Conservation (phyloP, 2,329 filamentous ascomycete genomes). For the Coleophoma crateriformis region DNA sequence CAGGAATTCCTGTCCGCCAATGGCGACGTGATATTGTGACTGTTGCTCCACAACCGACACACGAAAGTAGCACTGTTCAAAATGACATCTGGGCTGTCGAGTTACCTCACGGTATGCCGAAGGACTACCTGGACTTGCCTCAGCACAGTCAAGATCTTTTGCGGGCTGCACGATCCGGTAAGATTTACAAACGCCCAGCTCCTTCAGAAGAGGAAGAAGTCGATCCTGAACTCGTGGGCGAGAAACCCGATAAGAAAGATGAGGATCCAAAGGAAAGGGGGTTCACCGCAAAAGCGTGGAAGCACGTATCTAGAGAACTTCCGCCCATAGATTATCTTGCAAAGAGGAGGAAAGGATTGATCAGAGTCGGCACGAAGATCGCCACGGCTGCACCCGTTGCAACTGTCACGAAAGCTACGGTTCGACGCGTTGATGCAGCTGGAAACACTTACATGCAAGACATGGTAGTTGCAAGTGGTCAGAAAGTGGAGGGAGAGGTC, state of each 20-base stretch:
- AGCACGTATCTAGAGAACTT: slow-evolving; percentile 53
- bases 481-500: slow-evolving; percentile 76
- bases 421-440: slow-evolving; percentile 69
- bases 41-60: slow-evolving; percentile 58
- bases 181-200: slow-evolving; percentile 66
- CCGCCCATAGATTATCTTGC: slow-evolving; percentile 49
- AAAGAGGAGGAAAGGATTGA: slow-evolving; percentile 54
- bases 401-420: slow-evolving; percentile 71
- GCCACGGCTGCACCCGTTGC: slow-evolving; percentile 40
- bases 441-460: slow-evolving; percentile 84
- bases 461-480: slow-evolving; percentile 73
- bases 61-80: slow-evolving; percentile 54
- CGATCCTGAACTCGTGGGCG: slow-evolving; percentile 40
- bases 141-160: slow-evolving; percentile 79
- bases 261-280: slow-evolving; percentile 40
- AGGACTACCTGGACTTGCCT: slow-evolving; percentile 72
- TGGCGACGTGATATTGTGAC: slow-evolving; percentile 72
- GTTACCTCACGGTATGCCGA: slow-evolving; percentile 74
- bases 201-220: slow-evolving; percentile 55
- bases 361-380: slow-evolving; percentile 49
- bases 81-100: slow-evolving; percentile 71
- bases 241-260: slow-evolving; percentile 57
- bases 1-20: slow-evolving; percentile 72
- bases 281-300: slow-evolving; percentile 55
- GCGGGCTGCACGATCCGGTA: slow-evolving; percentile 72